Evolutionary conservation across 768 basidiomycete genomes (phyloP).

Genomic region (Kwoniella bestiolae): DNA sequence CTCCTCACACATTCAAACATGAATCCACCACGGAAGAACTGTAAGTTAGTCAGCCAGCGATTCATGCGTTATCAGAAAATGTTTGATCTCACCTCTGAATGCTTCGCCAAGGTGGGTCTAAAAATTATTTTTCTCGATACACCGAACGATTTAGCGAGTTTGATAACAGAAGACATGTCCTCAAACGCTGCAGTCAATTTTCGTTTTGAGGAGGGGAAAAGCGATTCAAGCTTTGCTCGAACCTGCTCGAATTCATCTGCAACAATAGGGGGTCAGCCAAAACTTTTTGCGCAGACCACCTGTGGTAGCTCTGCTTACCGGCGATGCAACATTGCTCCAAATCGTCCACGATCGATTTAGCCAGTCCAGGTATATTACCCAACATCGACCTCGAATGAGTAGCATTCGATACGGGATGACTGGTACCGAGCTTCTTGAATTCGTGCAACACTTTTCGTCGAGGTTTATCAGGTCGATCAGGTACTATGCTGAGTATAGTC

Average conservation of each 20-base stretch:
- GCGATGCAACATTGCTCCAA: slow-evolving; percentile 51
- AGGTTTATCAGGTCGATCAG: slow-evolving; percentile 28
- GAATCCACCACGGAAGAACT: slow-evolving; percentile 54
- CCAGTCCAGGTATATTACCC: slow-evolving; percentile 25
- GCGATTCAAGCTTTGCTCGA: slow-evolving; percentile 28
- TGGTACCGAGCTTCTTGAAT: slow-evolving; percentile 31
- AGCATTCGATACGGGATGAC: slow-evolving; percentile 5
- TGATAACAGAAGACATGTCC: slow-evolving; percentile 38
- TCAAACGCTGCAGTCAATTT: slow-evolving; percentile 41
- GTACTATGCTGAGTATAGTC: slow-evolving; percentile 36
- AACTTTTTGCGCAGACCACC: neutral
- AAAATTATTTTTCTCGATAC: slow-evolving; percentile 43
- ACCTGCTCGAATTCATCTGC: slow-evolving; percentile 41
- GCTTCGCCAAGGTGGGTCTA: slow-evolving; percentile 45
- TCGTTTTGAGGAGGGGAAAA: slow-evolving; percentile 32
- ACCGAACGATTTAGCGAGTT: slow-evolving; percentile 41
- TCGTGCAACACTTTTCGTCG: slow-evolving; percentile 31
- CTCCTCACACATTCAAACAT: slow-evolving; percentile 55
- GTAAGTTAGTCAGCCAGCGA: neutral
- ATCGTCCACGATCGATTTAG: slow-evolving; percentile 45
- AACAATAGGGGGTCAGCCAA: neutral
- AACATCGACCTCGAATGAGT: slow-evolving; percentile 18
- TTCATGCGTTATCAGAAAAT: neutral
- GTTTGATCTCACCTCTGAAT: slow-evolving; percentile 46
- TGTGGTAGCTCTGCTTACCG: slow-evolving; percentile 30